phyloP scores from a whole-genome alignment of 1,284 basidiomycete genomes.

The Schizophyllum commune region DNA sequence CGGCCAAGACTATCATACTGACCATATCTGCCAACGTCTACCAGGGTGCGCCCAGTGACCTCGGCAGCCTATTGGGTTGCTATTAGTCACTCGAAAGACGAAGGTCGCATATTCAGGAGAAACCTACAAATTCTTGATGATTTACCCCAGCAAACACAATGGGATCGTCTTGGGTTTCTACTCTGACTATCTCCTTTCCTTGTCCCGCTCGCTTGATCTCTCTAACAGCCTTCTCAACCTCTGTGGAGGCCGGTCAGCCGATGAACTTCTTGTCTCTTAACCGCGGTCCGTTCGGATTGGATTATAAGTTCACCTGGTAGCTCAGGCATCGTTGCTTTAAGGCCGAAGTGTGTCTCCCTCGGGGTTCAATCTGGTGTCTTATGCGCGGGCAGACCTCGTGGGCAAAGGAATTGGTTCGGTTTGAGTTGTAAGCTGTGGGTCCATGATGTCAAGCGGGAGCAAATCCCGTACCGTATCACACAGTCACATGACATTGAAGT shows the following conservation, averaged over 20 bases:
- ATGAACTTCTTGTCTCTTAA: background rate
- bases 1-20: slow-evolving; percentile 2
- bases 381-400: no score
- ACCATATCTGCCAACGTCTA: slow-evolving; percentile 60
- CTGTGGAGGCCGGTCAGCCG: slow-evolving; percentile 23
- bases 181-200: slow-evolving; percentile 49
- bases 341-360: background rate
- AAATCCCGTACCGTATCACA: no score
- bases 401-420: no score
- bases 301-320: slow-evolving; percentile 6
- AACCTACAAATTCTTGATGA: slow-evolving; percentile 54
- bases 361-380: no score
- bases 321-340: slow-evolving; percentile 4
- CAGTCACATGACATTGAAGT: no score
- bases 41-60: slow-evolving; percentile 51
- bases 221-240: slow-evolving; percentile 67
- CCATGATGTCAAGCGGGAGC: no score
- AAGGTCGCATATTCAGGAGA: slow-evolving; percentile 4
- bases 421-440: no score
- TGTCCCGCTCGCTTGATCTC: slow-evolving; percentile 49
- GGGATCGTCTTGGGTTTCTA: slow-evolving; percentile 57
- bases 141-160: slow-evolving; percentile 63
- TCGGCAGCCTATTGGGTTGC: slow-evolving; percentile 42
- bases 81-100: background rate
- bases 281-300: background rate